phyloP scores from a whole-genome alignment of 106 monocot genomes.

The Xerophyta viscosa region DNA sequence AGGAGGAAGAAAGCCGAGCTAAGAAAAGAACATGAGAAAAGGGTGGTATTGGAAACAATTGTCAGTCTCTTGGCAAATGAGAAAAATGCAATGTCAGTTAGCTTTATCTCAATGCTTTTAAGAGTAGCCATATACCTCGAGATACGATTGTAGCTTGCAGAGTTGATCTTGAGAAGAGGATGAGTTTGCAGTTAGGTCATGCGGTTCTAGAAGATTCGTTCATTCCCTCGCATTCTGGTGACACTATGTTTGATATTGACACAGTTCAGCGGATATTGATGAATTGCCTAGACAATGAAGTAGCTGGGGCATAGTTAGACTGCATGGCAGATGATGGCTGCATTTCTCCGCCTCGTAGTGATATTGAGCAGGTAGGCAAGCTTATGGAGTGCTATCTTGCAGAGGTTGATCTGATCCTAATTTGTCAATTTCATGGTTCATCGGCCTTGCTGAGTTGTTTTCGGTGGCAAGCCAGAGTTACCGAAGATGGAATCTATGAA shows the following conservation, averaged over 20 bases:
- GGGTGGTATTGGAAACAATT: slow-evolving; percentile 69
- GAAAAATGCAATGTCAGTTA: slow-evolving; percentile 71
- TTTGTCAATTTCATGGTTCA: slow-evolving; percentile 45
- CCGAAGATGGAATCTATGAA: slow-evolving; percentile 87
- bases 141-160: slow-evolving; percentile 81
- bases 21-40: slow-evolving; percentile 75
- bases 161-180: slow-evolving; percentile 77
- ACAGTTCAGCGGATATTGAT: slow-evolving; percentile 66
- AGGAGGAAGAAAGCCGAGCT: slow-evolving; percentile 57
- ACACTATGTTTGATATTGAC: slow-evolving; percentile 60
- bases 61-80: slow-evolving; percentile 73
- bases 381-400: slow-evolving; percentile 83
- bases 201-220: slow-evolving; percentile 75
- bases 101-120: slow-evolving; percentile 77
- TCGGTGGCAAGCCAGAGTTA: slow-evolving; percentile 56
- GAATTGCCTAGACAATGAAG: slow-evolving; percentile 54
- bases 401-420: slow-evolving; percentile 71
- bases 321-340: slow-evolving; percentile 32
- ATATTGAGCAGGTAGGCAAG: slow-evolving; percentile 52
- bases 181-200: slow-evolving; percentile 60
- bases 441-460: slow-evolving; percentile 62
- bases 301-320: slow-evolving; percentile 15
- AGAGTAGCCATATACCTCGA: slow-evolving; percentile 67
- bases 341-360: slow-evolving; percentile 22
- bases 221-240: slow-evolving; percentile 50